Evolutionary conservation across 2,329 filamentous ascomycete genomes (phyloP).

Genomic region (Aspergillus fumigatiaffinis): DNA sequence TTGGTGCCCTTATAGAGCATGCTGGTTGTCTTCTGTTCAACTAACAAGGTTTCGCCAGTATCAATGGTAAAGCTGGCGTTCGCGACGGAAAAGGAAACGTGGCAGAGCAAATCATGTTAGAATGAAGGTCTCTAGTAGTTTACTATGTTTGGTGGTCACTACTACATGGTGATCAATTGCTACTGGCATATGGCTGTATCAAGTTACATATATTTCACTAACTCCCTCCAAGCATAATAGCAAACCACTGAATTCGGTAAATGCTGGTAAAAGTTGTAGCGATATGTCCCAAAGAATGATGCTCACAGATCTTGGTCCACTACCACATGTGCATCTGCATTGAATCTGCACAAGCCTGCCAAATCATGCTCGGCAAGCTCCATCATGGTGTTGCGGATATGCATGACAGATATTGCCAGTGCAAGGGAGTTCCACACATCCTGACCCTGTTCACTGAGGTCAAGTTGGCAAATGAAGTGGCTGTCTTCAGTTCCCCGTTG

Average conservation of each 20-base stretch:
- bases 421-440: constrained; percentile 61
- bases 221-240: neutral
- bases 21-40: too few species aligned
- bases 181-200: neutral
- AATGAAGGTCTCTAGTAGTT: neutral
- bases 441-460: constrained; percentile 49
- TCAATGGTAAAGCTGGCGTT: too few species aligned
- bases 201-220: neutral
- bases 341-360: constrained; percentile 13
- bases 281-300: neutral
- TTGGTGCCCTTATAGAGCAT: too few species aligned
- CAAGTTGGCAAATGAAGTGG: constrained; percentile 48
- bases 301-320: constrained; percentile 15
- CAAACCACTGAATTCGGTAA: neutral
- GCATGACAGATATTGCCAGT: constrained; percentile 52
- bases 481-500: constrained; percentile 11
- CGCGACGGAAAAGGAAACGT: neutral
- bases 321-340: neutral
- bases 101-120: neutral
- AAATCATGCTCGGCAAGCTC: constrained; percentile 36
- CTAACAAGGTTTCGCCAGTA: too few species aligned
- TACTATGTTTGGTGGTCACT: neutral
- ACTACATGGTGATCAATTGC: neutral
- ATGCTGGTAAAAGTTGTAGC: neutral
- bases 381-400: constrained; percentile 50